Conservation (phyloP, 345 rosid genomes). For the Clausena lansium region DNA sequence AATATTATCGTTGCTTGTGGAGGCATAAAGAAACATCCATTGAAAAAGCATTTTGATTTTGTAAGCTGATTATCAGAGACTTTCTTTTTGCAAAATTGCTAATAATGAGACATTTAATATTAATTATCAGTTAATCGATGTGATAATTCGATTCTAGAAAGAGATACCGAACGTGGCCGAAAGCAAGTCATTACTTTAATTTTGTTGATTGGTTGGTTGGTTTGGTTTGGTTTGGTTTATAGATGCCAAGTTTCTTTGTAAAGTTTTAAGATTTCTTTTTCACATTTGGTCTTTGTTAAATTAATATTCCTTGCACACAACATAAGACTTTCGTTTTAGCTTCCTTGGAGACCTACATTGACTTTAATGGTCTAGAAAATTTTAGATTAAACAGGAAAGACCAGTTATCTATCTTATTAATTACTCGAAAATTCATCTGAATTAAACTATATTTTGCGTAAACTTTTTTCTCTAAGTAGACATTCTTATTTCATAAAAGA, state of each 20-base stretch:
- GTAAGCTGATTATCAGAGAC: background rate
- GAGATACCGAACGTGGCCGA: background rate
- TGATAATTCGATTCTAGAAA: background rate
- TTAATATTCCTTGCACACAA: slow-evolving; percentile 21
- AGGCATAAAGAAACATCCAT: background rate
- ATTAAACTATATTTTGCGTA: too few species aligned
- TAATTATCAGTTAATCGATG: background rate
- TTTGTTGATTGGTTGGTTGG: too few species aligned
- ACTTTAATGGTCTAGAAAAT: too few species aligned
- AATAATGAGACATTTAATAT: too few species aligned
- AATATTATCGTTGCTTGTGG: background rate
- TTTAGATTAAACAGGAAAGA: too few species aligned
- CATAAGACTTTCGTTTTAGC: background rate
- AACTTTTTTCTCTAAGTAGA: too few species aligned
- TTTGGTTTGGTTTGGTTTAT: too few species aligned
- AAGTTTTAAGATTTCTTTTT: background rate
- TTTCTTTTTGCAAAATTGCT: too few species aligned
- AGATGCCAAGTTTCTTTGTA: background rate
- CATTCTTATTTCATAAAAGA: too few species aligned
- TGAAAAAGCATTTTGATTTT: background rate
- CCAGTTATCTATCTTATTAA: too few species aligned
- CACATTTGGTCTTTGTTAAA: background rate
- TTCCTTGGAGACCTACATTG: background rate
- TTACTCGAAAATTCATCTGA: too few species aligned
- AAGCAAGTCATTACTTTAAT: background rate